Percentiles rank a stretch among this genome's conserved stretches.
Evolutionary conservation across 345 rosid species (phyloP).

Genomic region (Euclidium syriacum): DNA sequence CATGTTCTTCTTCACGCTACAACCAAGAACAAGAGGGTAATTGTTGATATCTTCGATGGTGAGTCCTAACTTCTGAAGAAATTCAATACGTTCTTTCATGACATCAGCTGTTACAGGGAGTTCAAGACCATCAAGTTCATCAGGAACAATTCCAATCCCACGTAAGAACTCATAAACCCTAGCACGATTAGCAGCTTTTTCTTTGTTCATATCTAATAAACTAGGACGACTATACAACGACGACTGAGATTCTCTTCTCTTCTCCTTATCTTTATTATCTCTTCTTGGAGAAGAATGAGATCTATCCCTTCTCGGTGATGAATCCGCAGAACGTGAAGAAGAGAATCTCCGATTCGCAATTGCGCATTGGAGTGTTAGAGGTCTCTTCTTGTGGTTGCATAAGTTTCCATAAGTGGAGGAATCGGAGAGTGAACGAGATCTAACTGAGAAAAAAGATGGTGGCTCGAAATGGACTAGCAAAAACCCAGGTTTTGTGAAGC

Average conservation of each 20-base stretch:
- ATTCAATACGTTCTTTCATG: constrained; percentile 79
- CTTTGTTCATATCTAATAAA: constrained; percentile 58
- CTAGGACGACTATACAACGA: constrained; percentile 74
- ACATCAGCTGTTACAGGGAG: constrained; percentile 85
- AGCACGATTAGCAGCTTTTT: constrained; percentile 64
- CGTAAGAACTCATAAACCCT: constrained; percentile 68
- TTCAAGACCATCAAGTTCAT: constrained; percentile 84
- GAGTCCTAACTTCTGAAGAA: constrained; percentile 71
- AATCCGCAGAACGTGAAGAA: constrained; percentile 38
- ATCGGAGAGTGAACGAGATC: constrained; percentile 24
- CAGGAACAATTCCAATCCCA: constrained; percentile 65
- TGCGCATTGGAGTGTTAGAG: constrained; percentile 33
- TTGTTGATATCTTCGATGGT: constrained; percentile 75
- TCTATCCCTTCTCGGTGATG: constrained; percentile 34
- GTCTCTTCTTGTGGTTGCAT: constrained; percentile 28
- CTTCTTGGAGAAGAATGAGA: constrained; percentile 17
- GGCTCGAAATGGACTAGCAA: constrained; percentile 52
- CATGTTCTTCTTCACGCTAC: constrained; percentile 98
- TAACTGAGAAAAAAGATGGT: constrained; percentile 37
- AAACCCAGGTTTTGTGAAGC: constrained; percentile 49
- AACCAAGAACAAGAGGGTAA: constrained; percentile 91
- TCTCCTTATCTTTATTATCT: constrained; percentile 30
- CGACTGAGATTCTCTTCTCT: constrained; percentile 39
- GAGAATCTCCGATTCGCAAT: constrained; percentile 43
- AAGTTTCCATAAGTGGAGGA: constrained; percentile 29